Base-by-base conservation (phyloP, 441 rosid species). In the Macaranga tanarius region DNA sequence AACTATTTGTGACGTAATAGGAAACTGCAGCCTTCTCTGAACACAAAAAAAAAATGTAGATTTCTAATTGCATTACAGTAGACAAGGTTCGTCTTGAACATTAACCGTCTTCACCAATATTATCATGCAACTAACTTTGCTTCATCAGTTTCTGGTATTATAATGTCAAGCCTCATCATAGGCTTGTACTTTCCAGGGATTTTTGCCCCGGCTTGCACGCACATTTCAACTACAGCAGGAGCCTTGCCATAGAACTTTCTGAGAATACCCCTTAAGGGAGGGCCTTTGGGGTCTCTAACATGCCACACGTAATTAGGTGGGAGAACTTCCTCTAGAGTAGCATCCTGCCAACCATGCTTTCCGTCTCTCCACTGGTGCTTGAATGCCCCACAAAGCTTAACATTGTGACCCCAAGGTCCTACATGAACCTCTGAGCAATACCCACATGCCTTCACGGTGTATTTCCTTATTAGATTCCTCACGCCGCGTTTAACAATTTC, bases 291-390 rank as follows among this genome's bases (percentile, higher is more conserved):
- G 70, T 89, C 88, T 76, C 77, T 85, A 73, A 81, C 89, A 76
- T 94, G 95, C 99, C 97, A 92, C 62, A 87, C 95, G 38, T 86
- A 83, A 79, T 90, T 90, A 0, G 88, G 87, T 1, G 97, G 97
- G 71, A 94, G 73, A 54, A 94, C 83, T 81, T 94, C 99, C 1
- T 87, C 94, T 26, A 85, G 76, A 6, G 82, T 81, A 17, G 96
- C 96, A 48, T 89, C 89, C 78, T 90, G 92, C 93, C 96, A 89
- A 22, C 96, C 92, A 15, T 92, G 99, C 77, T 94, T 92, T 72
- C 99, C 97, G 17, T 92, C 99, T 81, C 97, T 86, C 97, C 97
- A 86, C 22, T 90, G 93, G 70, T 90, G 96, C 82, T 90, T 90
- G 77, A 73, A 82, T 70, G 78, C 92, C 48, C 96, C 93, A 47